These are phyloP conservation scores for Codiaeum variegatum DNA, from an alignment of 441 rosid genomes.

Conservation along the genomic window DNA sequence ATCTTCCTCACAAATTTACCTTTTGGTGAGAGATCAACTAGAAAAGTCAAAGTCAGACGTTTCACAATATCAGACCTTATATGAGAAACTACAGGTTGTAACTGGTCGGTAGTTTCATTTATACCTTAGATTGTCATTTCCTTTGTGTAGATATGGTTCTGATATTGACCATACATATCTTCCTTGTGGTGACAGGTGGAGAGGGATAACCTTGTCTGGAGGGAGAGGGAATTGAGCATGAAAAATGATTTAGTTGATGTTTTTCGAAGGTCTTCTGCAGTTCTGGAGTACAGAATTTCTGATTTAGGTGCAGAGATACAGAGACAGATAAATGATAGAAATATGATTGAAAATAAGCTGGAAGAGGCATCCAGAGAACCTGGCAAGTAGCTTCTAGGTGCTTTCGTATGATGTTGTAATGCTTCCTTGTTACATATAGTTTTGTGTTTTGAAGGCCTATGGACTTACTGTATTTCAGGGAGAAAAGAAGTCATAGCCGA, in stretches of 20 bases:
- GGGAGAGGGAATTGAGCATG: slow-evolving; percentile 72
- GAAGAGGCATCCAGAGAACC: slow-evolving; percentile 71
- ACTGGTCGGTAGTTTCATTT: slow-evolving; percentile 57
- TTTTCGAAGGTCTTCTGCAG: slow-evolving; percentile 63
- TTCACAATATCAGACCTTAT: slow-evolving; percentile 58
- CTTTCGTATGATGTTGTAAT: slow-evolving; percentile 11
- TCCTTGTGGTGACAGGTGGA: slow-evolving; percentile 59
- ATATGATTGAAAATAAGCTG: slow-evolving; percentile 52
- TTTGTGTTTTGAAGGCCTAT: slow-evolving; percentile 24
- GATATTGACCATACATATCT: slow-evolving; percentile 30
- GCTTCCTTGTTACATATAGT: slow-evolving; percentile 17
- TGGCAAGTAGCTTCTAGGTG: slow-evolving; percentile 41
- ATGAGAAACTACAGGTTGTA: slow-evolving; percentile 95
- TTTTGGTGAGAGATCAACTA: slow-evolving; percentile 64
- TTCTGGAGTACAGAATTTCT: slow-evolving; percentile 62
- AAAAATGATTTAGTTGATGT: slow-evolving; percentile 76
- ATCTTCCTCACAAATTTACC: slow-evolving; percentile 66
- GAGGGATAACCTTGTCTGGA: slow-evolving; percentile 80
- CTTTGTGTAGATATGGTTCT: slow-evolving; percentile 27
- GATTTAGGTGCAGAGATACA: slow-evolving; percentile 64
- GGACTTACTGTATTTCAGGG: slow-evolving; percentile 50
- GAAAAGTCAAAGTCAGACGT: slow-evolving; percentile 75
- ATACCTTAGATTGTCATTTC: slow-evolving; percentile 32
- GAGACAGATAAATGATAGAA: slow-evolving; percentile 60
- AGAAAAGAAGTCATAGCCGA: slow-evolving; percentile 83